Conservation (phyloP, 768 basidiomycete species). For the Pleurotus pulmonarius region DNA sequence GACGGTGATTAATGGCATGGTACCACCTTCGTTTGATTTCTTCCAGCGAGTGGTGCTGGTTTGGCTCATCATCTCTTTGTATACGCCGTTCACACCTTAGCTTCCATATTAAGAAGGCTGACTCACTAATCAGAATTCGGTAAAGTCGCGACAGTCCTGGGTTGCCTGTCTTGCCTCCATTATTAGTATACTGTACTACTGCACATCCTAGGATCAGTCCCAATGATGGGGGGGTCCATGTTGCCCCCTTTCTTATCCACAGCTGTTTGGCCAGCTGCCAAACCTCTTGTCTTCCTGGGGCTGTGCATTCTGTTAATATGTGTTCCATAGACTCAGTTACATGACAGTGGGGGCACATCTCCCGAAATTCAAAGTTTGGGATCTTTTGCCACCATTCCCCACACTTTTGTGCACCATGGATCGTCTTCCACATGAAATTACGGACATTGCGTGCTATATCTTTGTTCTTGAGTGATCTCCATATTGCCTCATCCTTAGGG, state of each 20-base stretch:
- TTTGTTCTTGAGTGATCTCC: constrained; percentile 9
- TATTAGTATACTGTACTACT: not conserved
- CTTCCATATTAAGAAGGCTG: constrained; percentile 18
- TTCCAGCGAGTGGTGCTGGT: not conserved
- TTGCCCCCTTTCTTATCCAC: constrained; percentile 5
- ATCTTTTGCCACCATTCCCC: constrained; percentile 20
- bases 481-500: constrained; percentile 5
- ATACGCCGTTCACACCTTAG: constrained; percentile 15
- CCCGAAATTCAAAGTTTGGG: constrained; percentile 11
- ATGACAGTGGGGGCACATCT: constrained; percentile 10
- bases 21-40: constrained; percentile 14
- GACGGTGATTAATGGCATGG: constrained; percentile 8
- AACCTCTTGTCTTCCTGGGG: constrained; percentile 14
- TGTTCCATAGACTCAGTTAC: constrained; percentile 17
- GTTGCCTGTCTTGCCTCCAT: not conserved
- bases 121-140: constrained; percentile 13
- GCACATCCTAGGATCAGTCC: constrained; percentile 19
- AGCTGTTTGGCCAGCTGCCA: constrained; percentile 18
- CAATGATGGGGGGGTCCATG: constrained; percentile 9
- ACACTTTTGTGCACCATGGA: constrained; percentile 19
- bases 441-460: constrained; percentile 6
- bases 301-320: constrained; percentile 21
- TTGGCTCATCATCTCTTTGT: not conserved
- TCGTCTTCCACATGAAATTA: constrained; percentile 18
- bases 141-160: constrained; percentile 6